Percentiles rank a stretch among this genome's conserved stretches.
Conservation (phyloP, 768 basidiomycete genomes). For the Ephemerocybe angulata region DNA sequence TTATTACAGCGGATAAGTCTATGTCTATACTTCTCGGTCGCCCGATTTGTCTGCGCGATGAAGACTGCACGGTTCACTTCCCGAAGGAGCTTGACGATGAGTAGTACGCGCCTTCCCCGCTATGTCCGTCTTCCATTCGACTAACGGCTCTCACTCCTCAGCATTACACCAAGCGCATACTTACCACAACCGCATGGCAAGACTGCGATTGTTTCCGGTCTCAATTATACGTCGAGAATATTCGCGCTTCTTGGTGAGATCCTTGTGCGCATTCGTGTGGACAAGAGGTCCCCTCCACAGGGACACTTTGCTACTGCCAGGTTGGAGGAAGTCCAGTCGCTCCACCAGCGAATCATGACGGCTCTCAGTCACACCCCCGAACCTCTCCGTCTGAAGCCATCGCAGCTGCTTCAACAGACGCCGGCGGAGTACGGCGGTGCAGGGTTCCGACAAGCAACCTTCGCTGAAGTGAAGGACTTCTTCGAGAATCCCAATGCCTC, state of each 20-base stretch:
- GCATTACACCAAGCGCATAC: constrained; percentile 82
- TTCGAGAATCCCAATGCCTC: constrained; percentile 90
- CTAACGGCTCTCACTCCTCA: constrained; percentile 27
- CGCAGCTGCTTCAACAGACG: constrained; percentile 44
- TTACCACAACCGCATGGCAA: constrained; percentile 84
- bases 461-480: constrained; percentile 85
- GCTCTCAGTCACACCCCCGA: constrained; percentile 77
- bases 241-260: constrained; percentile 86
- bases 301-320: constrained; percentile 83
- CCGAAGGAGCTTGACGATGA: constrained; percentile 87
- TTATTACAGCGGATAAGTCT: constrained; percentile 73
- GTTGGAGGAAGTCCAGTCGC: constrained; percentile 78
- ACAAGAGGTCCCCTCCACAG: constrained; percentile 81
- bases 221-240: constrained; percentile 83
- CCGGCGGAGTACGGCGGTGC: constrained; percentile 63
- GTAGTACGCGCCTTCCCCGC: constrained; percentile 55
- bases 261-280: constrained; percentile 79
- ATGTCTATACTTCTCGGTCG: constrained; percentile 82
- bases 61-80: constrained; percentile 87
- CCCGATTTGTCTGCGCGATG: constrained; percentile 82
- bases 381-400: constrained; percentile 64
- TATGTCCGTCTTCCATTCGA: constrained; percentile 27
- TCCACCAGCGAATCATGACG: constrained; percentile 72
- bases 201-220: constrained; percentile 79
- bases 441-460: constrained; percentile 78